Base-by-base conservation (phyloP, 257 asterid genomes). In the Salvia miltiorrhiza region DNA sequence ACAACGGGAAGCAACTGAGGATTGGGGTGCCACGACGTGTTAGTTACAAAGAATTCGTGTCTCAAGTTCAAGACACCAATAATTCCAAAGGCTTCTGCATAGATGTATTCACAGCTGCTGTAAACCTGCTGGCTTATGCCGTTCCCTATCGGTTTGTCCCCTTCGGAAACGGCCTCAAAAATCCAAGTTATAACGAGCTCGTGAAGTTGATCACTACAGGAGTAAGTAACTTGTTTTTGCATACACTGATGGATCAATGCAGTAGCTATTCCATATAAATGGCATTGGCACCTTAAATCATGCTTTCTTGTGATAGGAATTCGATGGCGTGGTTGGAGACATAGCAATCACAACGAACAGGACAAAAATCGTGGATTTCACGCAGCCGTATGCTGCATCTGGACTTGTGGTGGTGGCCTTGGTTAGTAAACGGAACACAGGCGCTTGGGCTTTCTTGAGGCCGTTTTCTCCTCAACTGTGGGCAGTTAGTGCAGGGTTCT, bases 81-180 rank as follows among this genome's bases (percentile, higher is more conserved):
- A 72, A 32, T 26, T 86, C 84, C 9, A 85, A 87, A 79, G 99
- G 99, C 55, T 91, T 91, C 75, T 89, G 97, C 77, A 82, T 94
- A 21, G 99, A 94, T 68, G 97, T 94, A 59, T 94, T 94, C 72
- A 67, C 76, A 7, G 88, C 99, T 70, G 99, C 99, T 1, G 90
- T 89, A 13, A 85, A 57, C 67, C 80, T 94, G 80, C 77, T 94
- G 79, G 95, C 97, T 0, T 91, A 94, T 71, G 95, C 97, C 0
- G 89, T 94, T 78, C 97, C 96, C 0, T 85, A 82, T 81, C 86
- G 86, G 81, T 91, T 94, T 61, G 24, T 87, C 24, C 89, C 99
- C 24, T 87, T 63, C n/a, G 99, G 99, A 66, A 79, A 91, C 45
- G 97, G 97, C 65, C 75, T 0, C 13, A 80, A 87, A 57, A 94